Evolutionary conservation across 495 filamentous ascomycete species (phyloP).

Genomic region (Podospora australis): DNA sequence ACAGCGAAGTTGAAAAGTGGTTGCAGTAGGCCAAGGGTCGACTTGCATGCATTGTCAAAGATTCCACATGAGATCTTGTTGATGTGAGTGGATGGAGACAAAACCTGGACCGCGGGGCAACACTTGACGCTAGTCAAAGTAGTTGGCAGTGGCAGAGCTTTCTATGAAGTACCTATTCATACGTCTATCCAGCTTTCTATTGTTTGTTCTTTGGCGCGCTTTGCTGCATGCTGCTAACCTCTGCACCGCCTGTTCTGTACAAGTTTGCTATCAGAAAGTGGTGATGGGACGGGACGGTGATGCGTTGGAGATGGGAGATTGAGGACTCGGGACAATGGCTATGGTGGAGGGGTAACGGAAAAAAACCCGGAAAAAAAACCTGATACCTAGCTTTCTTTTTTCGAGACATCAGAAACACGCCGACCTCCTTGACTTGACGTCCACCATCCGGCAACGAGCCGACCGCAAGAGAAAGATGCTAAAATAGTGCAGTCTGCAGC

Average conservation of each 20-base stretch:
- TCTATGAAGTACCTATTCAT: neutral
- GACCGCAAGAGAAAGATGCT: no score
- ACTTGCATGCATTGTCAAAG: constrained; percentile 11
- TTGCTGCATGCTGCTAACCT: neutral
- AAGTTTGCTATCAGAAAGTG: no score
- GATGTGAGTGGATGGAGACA: neutral
- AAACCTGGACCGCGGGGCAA: neutral
- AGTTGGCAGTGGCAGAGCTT: neutral
- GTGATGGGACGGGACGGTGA: no score
- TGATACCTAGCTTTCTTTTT: neutral
- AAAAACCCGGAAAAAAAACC: no score
- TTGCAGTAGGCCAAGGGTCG: constrained; percentile 13
- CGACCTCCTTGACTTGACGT: no score
- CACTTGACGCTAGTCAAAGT: neutral
- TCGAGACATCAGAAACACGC: no score
- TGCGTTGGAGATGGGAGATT: no score
- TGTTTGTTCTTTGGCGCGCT: no score
- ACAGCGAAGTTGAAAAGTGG: neutral
- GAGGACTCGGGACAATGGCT: no score
- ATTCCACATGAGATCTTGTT: constrained; percentile 6
- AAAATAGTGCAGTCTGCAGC: neutral
- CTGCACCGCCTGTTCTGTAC: neutral
- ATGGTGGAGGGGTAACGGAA: no score
- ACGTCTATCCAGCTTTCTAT: no score
- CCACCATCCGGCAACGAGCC: no score